Percentiles rank a stretch among this genome's conserved stretches.
phyloP scores from a whole-genome alignment of 2,329 filamentous ascomycete genomes.

The Biscogniauxia mediterranea region DNA sequence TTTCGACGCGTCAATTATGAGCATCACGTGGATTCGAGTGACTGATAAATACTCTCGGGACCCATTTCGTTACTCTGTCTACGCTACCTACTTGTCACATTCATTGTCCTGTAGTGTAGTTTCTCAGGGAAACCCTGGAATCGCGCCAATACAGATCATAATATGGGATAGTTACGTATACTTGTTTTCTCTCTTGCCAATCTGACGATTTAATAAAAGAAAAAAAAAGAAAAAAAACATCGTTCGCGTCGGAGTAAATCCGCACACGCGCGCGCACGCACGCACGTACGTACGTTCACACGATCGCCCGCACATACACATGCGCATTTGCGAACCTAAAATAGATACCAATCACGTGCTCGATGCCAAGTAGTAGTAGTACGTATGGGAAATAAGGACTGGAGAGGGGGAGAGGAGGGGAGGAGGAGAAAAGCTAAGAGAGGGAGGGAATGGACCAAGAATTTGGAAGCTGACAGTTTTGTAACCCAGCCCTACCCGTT shows the following conservation, averaged over 20 bases:
- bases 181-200: too few species aligned
- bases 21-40: conserved; percentile 7
- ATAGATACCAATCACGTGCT: neutral
- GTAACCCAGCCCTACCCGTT: conserved; percentile 28
- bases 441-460: neutral
- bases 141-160: too few species aligned
- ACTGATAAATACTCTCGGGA: conserved; percentile 1
- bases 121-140: too few species aligned
- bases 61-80: neutral
- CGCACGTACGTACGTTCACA: neutral
- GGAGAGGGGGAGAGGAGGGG: too few species aligned
- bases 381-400: too few species aligned
- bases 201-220: too few species aligned
- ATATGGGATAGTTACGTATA: too few species aligned
- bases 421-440: neutral
- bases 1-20: conserved; percentile 17
- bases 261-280: neutral
- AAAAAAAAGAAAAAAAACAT: neutral
- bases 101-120: too few species aligned
- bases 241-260: neutral
- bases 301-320: neutral
- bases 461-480: neutral
- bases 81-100: too few species aligned
- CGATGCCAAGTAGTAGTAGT: neutral
- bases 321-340: neutral